Evolutionary conservation across 1,284 basidiomycete genomes (phyloP).

Genomic region (Mycena sp.): DNA sequence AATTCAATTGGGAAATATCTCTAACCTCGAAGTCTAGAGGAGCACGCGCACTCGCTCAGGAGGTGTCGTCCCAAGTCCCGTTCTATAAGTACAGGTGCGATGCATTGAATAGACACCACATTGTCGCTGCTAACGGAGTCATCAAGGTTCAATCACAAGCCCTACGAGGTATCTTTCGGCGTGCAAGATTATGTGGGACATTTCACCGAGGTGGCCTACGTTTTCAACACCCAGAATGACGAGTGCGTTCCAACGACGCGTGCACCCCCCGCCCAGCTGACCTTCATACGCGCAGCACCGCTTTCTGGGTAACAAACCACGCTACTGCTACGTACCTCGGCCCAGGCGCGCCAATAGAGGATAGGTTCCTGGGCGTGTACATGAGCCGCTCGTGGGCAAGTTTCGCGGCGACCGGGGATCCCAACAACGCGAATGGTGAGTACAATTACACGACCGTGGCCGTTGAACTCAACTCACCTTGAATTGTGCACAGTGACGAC

Average conservation of each 20-base stretch:
- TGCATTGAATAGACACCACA: too few species aligned
- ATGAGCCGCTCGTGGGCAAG: constrained; percentile 11
- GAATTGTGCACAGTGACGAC: not conserved
- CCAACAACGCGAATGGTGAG: constrained; percentile 9
- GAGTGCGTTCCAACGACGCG: not conserved
- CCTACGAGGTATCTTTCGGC: not conserved
- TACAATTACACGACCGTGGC: not conserved
- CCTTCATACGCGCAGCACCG: not conserved
- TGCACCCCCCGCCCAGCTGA: too few species aligned
- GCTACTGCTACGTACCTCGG: constrained; percentile 7
- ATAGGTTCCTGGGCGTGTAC: constrained; percentile 13
- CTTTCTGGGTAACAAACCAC: constrained; percentile 7
- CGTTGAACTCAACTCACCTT: not conserved
- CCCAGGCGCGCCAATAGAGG: constrained; percentile 1
- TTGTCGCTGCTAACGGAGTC: too few species aligned
- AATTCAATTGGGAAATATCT: not conserved
- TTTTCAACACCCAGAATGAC: constrained; percentile 14
- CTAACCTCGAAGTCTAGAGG: constrained; percentile 9
- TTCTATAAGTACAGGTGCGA: constrained; percentile 25
- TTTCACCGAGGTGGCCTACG: constrained; percentile 8
- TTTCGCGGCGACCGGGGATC: constrained; percentile 8
- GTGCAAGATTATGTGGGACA: not conserved
- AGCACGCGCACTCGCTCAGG: constrained; percentile 18
- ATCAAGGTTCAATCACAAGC: constrained; percentile 9
- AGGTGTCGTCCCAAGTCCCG: constrained; percentile 20